Evolutionary conservation across 192 early-diverging fungal species (phyloP), one percentile per base, ranked within the genome.

Genomic region (Pecoramyces ruminantium): DNA sequence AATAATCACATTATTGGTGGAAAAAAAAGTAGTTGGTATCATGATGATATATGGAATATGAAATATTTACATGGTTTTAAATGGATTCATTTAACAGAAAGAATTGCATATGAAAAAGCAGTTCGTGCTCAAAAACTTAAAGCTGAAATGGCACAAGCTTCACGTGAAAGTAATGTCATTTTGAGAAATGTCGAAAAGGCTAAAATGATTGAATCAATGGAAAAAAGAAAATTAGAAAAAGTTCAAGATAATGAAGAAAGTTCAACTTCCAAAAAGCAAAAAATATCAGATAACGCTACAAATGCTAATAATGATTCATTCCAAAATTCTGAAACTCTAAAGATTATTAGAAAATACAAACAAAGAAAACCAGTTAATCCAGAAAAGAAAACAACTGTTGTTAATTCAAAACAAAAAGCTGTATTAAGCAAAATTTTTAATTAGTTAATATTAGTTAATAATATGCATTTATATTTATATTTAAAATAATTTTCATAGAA

Each of bases 1-100:
- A 99, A 99, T 85, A 91, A 92, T 81, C 90, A 89, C 34, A 88
- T 86, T 67, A 94, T 99, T 86, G 95, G 92, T 13, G 94, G 94
- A 30, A 97, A 95, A 82, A 96, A 95, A 85, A 88, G 93, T 38
- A 91, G 88, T 78, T 89, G 88, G 79, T 96, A 95, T 84, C 93
- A 96, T 85, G 96, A 97, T 83, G 96, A 98, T 79, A 86, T 98
- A 83, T 99, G 97, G 97, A 98, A 94, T 84, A 92, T 99, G 78
- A 96, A 95, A 85, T 99, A 99, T 82, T 85, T 99, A 38, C 93
- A 95, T 38, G 92, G 92, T 79, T 99, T 99, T 87, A 99, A 99
- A 83, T 99, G 97, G 97, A 86, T 92, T 67, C 93, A 99, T 83
- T 85, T 99, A 79, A 95, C 94, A 18, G 97, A 97, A 81, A 95